Evolutionary conservation across 2,329 filamentous ascomycete genomes (phyloP), one percentile per base, ranked within the genome.

Genomic region (Cercospora zeina): DNA sequence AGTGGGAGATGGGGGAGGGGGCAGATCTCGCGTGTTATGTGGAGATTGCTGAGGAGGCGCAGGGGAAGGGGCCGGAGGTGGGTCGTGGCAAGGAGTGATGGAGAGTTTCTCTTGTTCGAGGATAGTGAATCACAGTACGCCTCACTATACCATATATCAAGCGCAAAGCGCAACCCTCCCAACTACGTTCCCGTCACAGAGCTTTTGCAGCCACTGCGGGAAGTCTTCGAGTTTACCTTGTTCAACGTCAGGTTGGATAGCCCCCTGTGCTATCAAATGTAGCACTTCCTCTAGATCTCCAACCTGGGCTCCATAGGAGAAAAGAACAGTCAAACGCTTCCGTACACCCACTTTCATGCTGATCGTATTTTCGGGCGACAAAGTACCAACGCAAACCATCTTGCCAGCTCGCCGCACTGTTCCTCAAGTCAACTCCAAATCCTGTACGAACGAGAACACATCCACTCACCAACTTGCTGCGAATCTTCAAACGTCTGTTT

Each of bases 401-500:
- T 49, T 49, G 4, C 42, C 42, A 14, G 42, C 42, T 49, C 42
- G 42, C 1, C 42, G 42, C 2, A 47, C 42, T 47, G 16, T 14
- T 1, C 1, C 11, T 13, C 1, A n/a, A 14, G 42, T 47, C 34
- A 37, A 11, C 8, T 27, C 24, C 24, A 3, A 6, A 27, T 3
- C 24, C 24, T 6, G 24, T 27, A 6, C 24, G 24, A 27, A 27
- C 6, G 24, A 6, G 13, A 14, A 37, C 2, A 37, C 3, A n/a
- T 37, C 2, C 3, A 69, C 72, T 47, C 62, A 74, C 72, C 73
- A 54, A 75, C 74, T 6, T 71, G 61, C 53, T 74, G 72, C 4
- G 75, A 74, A 70, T 77, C 76, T 3, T 69, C 61, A 59, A 77
- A 77, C 0, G 76, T 77, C 65, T 77, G 75, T 30, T 73, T 66